Conservation (phyloP, 768 basidiomycete genomes). For the Xanthoconium purpureum region DNA sequence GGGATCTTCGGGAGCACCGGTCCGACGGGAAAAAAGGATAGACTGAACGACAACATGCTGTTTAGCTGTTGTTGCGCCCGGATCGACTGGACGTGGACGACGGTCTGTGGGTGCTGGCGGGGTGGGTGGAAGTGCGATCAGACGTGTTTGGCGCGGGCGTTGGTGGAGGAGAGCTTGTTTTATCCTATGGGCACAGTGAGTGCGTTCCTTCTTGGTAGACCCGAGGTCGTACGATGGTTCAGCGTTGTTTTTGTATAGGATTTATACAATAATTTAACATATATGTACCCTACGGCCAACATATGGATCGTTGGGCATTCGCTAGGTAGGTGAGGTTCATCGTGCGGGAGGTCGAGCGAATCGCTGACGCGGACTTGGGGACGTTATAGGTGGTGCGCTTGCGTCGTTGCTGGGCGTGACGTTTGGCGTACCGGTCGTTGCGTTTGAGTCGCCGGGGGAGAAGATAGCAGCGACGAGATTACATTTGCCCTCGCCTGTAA, state of each 20-base stretch:
- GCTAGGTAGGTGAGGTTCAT: constrained; percentile 45
- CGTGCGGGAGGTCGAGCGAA: not conserved
- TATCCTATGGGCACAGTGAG: constrained; percentile 87
- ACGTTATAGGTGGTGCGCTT: constrained; percentile 50
- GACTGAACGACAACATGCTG: constrained; percentile 87
- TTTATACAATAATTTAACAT: constrained; percentile 90
- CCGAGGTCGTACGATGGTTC: not conserved
- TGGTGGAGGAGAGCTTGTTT: constrained; percentile 80
- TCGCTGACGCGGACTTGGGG: constrained; percentile 25
- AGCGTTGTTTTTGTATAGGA: constrained; percentile 48
- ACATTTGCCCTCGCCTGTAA: constrained; percentile 82
- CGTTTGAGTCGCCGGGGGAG: constrained; percentile 91
- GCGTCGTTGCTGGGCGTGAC: constrained; percentile 83
- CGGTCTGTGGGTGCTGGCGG: constrained; percentile 87
- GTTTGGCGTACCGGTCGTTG: constrained; percentile 83
- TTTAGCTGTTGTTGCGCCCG: constrained; percentile 95
- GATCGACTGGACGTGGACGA: constrained; percentile 90
- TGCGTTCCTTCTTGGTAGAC: constrained; percentile 7
- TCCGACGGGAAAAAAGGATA: constrained; percentile 88
- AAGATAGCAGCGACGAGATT: constrained; percentile 72
- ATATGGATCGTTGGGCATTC: constrained; percentile 88
- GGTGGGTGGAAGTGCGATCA: constrained; percentile 80
- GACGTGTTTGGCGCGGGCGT: constrained; percentile 69
- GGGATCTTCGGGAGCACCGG: constrained; percentile 70
- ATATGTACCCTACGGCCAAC: constrained; percentile 85